A percentile compares a stretch with the other conserved stretches of the same genome.
phyloP scores from a whole-genome alignment of 2,329 filamentous ascomycete genomes.

The Lachnum nothofagi region DNA sequence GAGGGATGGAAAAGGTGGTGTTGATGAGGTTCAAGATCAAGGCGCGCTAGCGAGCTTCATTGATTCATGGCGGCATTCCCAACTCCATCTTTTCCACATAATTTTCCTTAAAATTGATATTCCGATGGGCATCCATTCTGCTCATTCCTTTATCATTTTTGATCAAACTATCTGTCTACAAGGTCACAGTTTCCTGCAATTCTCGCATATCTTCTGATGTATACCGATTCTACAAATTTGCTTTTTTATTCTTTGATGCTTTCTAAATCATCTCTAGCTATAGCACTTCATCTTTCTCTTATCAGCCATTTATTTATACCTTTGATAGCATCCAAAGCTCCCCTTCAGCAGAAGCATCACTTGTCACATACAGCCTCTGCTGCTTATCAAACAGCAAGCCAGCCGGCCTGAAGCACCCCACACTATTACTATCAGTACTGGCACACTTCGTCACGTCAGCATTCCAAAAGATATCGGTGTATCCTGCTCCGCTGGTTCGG shows the following conservation, averaged over 20 bases:
- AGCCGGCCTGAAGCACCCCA: conserved; percentile 12
- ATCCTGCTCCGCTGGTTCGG: conserved; percentile 5
- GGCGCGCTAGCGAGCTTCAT: background rate
- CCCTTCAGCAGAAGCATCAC: conserved; percentile 13
- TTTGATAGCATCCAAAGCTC: conserved; percentile 15
- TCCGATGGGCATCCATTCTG: background rate
- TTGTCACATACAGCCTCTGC: conserved; percentile 16
- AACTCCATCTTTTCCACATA: background rate
- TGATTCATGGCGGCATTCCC: too few species aligned
- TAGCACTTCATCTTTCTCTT: background rate
- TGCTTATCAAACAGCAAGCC: conserved; percentile 10
- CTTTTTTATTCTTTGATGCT: too few species aligned
- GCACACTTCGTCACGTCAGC: conserved; percentile 9
- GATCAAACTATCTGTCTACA: too few species aligned
- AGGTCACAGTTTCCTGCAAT: too few species aligned
- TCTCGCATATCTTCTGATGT: too few species aligned
- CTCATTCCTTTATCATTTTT: too few species aligned
- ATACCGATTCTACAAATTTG: too few species aligned
- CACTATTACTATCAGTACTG: background rate
- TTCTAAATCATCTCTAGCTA: too few species aligned
- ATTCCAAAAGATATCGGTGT: conserved; percentile 19
- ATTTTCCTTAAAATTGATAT: background rate
- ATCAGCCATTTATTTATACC: background rate
- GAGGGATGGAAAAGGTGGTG: background rate
- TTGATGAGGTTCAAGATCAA: background rate